phyloP scores from a whole-genome alignment of 2,329 filamentous ascomycete species.

The Ophiostoma himal-ulmi region DNA sequence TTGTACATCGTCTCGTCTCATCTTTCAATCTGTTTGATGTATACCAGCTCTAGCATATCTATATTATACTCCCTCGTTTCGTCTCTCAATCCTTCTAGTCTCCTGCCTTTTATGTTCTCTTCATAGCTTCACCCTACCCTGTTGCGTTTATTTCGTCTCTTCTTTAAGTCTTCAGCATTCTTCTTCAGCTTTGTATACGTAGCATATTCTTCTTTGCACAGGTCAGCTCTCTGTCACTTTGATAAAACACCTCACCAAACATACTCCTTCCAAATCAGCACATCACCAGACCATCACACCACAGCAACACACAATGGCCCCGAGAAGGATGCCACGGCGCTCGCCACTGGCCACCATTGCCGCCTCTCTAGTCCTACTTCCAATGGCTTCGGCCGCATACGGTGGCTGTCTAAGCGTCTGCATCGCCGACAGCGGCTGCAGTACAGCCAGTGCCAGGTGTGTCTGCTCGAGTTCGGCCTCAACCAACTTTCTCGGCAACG shows the following conservation, averaged over 20 bases:
- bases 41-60: neutral
- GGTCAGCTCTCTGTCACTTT: neutral
- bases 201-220: neutral
- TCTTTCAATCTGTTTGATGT: neutral
- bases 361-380: conserved; percentile 11
- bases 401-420: conserved; percentile 24
- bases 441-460: conserved; percentile 19
- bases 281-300: neutral
- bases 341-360: neutral
- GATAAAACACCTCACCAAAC: neutral
- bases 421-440: conserved; percentile 24
- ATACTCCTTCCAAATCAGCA: too few relatives aligned
- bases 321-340: neutral
- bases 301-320: neutral
- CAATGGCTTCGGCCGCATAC: conserved; percentile 19
- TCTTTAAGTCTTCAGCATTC: neutral
- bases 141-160: neutral
- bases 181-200: neutral
- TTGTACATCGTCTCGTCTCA: neutral
- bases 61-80: conserved; percentile 2
- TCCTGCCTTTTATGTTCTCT: neutral
- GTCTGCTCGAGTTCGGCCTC: conserved; percentile 22
- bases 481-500: conserved; percentile 22
- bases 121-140: neutral
- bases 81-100: neutral